Conservation (phyloP, 2,329 filamentous ascomycete species). For the Aspergillus arachidicola region DNA sequence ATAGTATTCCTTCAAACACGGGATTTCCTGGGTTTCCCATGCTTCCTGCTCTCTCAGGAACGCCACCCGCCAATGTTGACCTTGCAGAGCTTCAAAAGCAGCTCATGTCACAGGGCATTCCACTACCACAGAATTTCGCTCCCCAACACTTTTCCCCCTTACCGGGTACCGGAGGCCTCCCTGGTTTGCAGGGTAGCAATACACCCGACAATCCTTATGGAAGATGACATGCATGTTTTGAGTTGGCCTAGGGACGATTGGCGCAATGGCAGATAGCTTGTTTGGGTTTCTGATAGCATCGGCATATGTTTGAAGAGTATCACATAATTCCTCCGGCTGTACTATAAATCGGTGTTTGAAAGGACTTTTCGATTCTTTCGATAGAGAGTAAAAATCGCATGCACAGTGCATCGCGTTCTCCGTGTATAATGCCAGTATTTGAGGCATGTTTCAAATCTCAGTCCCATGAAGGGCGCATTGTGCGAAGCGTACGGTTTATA, state of each 20-base stretch:
- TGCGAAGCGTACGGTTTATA: constrained; percentile 53
- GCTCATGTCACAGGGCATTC: constrained; percentile 38
- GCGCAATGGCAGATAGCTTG: constrained; percentile 34
- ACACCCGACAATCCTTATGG: constrained; percentile 38
- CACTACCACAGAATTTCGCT: constrained; percentile 37
- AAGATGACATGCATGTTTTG: constrained; percentile 53
- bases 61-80: constrained; percentile 48
- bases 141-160: constrained; percentile 44
- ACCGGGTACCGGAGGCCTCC: constrained; percentile 32
- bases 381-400: constrained; percentile 4
- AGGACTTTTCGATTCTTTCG: background rate
- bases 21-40: constrained; percentile 42
- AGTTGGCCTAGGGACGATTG: constrained; percentile 2
- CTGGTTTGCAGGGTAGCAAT: constrained; percentile 39
- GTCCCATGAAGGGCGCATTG: background rate
- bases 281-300: constrained; percentile 9
- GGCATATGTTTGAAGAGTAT: constrained; percentile 4
- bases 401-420: background rate
- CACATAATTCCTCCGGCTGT: constrained; percentile 7
- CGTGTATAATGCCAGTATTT: background rate
- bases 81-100: constrained; percentile 43
- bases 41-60: constrained; percentile 50
- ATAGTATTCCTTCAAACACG: constrained; percentile 31
- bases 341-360: constrained; percentile 6
- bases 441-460: background rate